These are phyloP conservation scores for Pseudocercospora fuligena DNA, from an alignment of 2,329 filamentous ascomycete genomes.

Conservation along the genomic window DNA sequence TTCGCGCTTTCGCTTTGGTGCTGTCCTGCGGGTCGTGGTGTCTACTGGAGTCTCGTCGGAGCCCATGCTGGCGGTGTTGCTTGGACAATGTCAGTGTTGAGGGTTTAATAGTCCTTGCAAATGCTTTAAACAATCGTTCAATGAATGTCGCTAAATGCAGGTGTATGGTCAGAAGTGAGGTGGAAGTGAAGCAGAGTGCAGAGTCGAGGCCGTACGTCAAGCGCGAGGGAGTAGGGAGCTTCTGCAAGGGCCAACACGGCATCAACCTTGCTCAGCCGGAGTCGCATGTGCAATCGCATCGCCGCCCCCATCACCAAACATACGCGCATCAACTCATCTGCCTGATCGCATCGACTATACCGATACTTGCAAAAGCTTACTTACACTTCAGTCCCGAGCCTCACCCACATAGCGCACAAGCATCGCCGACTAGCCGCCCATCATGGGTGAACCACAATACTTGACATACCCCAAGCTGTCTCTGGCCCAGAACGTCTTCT, in stretches of 20 bases:
- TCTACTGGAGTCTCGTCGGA: slow-evolving; percentile 31
- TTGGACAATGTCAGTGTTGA: background rate
- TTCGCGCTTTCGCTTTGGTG: slow-evolving; percentile 40
- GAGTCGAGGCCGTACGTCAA: background rate
- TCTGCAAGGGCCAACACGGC: slow-evolving; percentile 8
- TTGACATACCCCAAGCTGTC: slow-evolving; percentile 82
- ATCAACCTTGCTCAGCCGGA: slow-evolving; percentile 5
- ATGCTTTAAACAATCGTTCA: background rate
- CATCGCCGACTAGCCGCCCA: slow-evolving; percentile 28
- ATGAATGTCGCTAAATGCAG: background rate
- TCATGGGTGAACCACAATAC: slow-evolving; percentile 80
- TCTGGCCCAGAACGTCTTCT: slow-evolving; percentile 84
- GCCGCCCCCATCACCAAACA: background rate
- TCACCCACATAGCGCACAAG: background rate
- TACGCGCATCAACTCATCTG: slow-evolving; percentile 6
- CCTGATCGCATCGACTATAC: slow-evolving; percentile 1
- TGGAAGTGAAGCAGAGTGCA: background rate
- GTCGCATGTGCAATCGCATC: slow-evolving; percentile 10
- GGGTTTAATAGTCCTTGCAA: background rate
- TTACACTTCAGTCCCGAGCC: slow-evolving; percentile 4
- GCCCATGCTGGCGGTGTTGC: slow-evolving; percentile 23
- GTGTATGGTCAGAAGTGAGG: background rate
- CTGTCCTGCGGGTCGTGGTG: slow-evolving; percentile 21
- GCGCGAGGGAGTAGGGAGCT: background rate
- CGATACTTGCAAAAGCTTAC: background rate